Evolutionary conservation across 2,329 filamentous ascomycete genomes (phyloP).

Genomic region (Monilinia laxa): DNA sequence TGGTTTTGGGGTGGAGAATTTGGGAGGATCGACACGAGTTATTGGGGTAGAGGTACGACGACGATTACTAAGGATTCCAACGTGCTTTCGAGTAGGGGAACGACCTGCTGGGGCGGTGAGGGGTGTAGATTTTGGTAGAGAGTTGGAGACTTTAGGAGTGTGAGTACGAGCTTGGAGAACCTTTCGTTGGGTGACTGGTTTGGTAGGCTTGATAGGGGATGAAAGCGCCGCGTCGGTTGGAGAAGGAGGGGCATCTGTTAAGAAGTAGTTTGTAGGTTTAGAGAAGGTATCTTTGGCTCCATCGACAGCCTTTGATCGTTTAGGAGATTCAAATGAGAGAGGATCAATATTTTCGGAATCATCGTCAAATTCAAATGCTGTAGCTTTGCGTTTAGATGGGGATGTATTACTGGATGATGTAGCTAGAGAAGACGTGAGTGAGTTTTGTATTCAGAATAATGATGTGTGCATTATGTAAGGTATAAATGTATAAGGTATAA

Average conservation of each 20-base stretch:
- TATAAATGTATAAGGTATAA: neutral
- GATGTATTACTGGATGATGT: slow-evolving; percentile 22
- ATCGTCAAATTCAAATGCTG: slow-evolving; percentile 47
- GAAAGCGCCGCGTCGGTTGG: slow-evolving; percentile 33
- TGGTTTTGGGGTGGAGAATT: slow-evolving; percentile 54
- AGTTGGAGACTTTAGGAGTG: slow-evolving; percentile 45
- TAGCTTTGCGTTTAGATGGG: slow-evolving; percentile 58
- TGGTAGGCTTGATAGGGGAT: slow-evolving; percentile 30
- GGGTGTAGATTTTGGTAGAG: slow-evolving; percentile 51
- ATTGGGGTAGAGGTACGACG: slow-evolving; percentile 58
- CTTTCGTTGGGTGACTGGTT: slow-evolving; percentile 37
- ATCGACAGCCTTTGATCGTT: slow-evolving; percentile 45
- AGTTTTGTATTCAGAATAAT: slow-evolving; percentile 29
- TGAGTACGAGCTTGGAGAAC: slow-evolving; percentile 56
- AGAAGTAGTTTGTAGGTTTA: slow-evolving; percentile 31
- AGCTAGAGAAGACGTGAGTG: slow-evolving; percentile 32
- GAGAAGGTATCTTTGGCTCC: slow-evolving; percentile 7
- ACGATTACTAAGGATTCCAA: slow-evolving; percentile 67
- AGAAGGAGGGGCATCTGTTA: slow-evolving; percentile 40
- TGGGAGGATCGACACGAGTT: slow-evolving; percentile 66
- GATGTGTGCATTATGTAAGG: neutral
- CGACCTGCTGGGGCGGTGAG: slow-evolving; percentile 73
- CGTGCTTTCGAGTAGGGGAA: slow-evolving; percentile 73
- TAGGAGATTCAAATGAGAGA: slow-evolving; percentile 49
- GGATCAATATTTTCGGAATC: slow-evolving; percentile 65